phyloP scores from a whole-genome alignment of 768 basidiomycete species.

The Kwoniella dejecticola region DNA sequence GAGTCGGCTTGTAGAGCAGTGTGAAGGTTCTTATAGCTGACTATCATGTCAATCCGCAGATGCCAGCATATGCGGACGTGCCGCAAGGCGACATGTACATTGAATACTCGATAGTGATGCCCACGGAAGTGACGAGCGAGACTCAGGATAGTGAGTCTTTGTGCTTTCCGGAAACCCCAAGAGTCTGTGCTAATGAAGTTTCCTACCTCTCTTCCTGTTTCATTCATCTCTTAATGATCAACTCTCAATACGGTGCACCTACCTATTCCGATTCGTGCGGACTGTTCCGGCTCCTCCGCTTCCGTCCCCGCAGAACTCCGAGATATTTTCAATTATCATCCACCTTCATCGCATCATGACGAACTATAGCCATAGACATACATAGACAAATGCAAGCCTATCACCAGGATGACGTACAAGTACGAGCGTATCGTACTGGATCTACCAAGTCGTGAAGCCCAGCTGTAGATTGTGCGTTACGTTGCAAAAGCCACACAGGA shows the following conservation, averaged over 20 bases:
- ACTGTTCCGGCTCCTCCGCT: constrained; percentile 1
- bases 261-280: background rate
- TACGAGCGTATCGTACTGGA: too few species aligned
- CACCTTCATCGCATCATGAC: constrained; percentile 9
- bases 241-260: too few species aligned
- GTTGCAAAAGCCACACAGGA: constrained; percentile 8
- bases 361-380: constrained; percentile 15
- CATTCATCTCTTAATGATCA: too few species aligned
- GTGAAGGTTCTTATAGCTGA: too few species aligned
- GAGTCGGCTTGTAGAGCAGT: constrained; percentile 59
- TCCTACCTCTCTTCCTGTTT: too few species aligned
- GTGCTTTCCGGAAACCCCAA: too few species aligned
- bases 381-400: constrained; percentile 7
- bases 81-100: constrained; percentile 77
- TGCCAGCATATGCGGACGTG: constrained; percentile 52
- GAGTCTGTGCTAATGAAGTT: too few species aligned
- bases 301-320: constrained; percentile 12
- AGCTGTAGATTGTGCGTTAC: too few species aligned
- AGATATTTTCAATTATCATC: constrained; percentile 16
- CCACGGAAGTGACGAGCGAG: constrained; percentile 68
- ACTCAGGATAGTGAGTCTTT: constrained; percentile 71
- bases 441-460: too few species aligned
- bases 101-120: constrained; percentile 91
- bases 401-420: constrained; percentile 1
- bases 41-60: constrained; percentile 34